Base-by-base conservation (phyloP, 169 alveolate genomes). In the Plasmodium reichenowi region DNA sequence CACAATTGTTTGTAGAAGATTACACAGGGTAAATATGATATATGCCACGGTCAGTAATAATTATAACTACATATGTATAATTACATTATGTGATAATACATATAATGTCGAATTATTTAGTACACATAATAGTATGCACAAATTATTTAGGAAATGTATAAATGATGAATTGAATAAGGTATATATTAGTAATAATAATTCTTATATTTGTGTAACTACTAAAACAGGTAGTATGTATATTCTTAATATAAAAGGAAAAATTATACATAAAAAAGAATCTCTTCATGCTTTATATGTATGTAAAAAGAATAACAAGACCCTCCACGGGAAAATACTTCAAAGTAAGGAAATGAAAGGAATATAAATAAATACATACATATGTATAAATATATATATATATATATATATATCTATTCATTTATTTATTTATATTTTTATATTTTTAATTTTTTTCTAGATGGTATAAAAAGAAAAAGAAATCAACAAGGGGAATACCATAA, bases 21-120 rank as follows among this genome's bases (percentile, higher is more conserved):
- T 80, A 22, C 90, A 80, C 66, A 80, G 90, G 12, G 90, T 60
- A 15, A 80, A 80, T 62, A 80, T 80, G 90, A 38, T 80, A 22
- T 80, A 67, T 54, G 83, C 90, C 20, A 80, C 90, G 7, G 68
- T 80, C 58, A 80, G 90, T 32, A 67, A 80, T 29, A 68, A 80
- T 32, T 32, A 58, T 63, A 80, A 80, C 20, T 80, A 80, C 62
- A 80, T 80, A 29, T 80, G 90, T 48, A 80, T 80, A 26, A 80
- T 80, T 60, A 80, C 83, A n/a, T 48, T 54, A 43, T 67, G 70
- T 72, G 83, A 68, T 48, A 80, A 80, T 26, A 60, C 22, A 56
- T 80, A 80, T 29, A 80, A 80, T 60, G 32, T 80, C 22, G 90
- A 80, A 50, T 48, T 80, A 43, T 80, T 80, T 60, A 80, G 72